These are phyloP conservation scores for Exophiala sideris DNA, from an alignment of 2,329 filamentous ascomycete genomes.

Conservation along the genomic window DNA sequence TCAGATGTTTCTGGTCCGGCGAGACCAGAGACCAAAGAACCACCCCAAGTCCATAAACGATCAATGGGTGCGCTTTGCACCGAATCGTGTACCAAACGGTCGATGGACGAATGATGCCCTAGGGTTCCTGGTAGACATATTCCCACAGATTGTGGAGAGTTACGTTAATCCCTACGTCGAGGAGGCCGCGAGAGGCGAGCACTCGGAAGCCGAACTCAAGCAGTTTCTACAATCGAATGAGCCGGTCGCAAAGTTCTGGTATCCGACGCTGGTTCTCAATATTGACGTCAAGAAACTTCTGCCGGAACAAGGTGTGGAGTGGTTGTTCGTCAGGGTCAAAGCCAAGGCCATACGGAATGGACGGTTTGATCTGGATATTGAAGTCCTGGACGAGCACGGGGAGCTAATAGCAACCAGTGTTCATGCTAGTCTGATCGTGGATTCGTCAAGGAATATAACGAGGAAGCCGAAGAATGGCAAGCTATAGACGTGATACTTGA, in stretches of 20 bases:
- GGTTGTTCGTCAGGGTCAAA: slow-evolving; percentile 64
- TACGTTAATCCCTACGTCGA: slow-evolving; percentile 35
- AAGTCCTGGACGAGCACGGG: slow-evolving; percentile 61
- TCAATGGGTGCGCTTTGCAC: slow-evolving; percentile 64
- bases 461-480: slow-evolving; percentile 10
- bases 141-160: slow-evolving; percentile 62
- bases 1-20: slow-evolving; percentile 51
- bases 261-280: slow-evolving; percentile 71
- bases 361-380: slow-evolving; percentile 69
- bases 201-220: slow-evolving; percentile 32
- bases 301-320: slow-evolving; percentile 65
- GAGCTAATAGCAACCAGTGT: slow-evolving; percentile 66
- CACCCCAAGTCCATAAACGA: slow-evolving; percentile 44
- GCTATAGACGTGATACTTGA: background rate
- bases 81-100: slow-evolving; percentile 32
- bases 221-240: slow-evolving; percentile 30
- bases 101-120: slow-evolving; percentile 62
- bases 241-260: slow-evolving; percentile 56
- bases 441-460: slow-evolving; percentile 57
- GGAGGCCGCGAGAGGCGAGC: slow-evolving; percentile 35
- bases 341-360: slow-evolving; percentile 68
- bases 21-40: slow-evolving; percentile 37
- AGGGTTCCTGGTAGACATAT: slow-evolving; percentile 66
- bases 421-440: slow-evolving; percentile 64
- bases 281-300: slow-evolving; percentile 73